Percentiles rank a stretch among this genome's conserved stretches.
Evolutionary conservation across 306 rosid genomes (phyloP).

Genomic region (Cucumis hystrix): DNA sequence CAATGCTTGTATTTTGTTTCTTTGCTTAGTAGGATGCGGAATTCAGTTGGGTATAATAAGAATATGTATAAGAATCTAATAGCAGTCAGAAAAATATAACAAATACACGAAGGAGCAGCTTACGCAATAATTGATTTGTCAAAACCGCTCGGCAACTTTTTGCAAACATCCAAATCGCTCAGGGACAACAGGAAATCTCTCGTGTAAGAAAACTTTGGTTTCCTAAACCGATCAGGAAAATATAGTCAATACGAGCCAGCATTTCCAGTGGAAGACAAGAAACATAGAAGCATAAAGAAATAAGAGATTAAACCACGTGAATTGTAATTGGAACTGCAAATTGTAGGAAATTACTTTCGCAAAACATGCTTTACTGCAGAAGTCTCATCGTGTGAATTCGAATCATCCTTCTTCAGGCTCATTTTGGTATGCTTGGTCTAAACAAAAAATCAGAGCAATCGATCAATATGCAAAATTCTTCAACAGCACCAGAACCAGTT

Average conservation of each 20-base stretch:
- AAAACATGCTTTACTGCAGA: constrained; percentile 27
- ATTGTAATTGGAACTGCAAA: neutral
- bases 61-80: neutral
- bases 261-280: neutral
- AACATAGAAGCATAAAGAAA: neutral
- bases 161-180: constrained; percentile 64
- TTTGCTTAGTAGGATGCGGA: neutral
- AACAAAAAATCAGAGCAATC: constrained; percentile 14
- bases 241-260: constrained; percentile 5
- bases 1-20: neutral
- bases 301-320: neutral
- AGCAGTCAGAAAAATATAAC: neutral
- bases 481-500: constrained; percentile 12
- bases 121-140: constrained; percentile 72
- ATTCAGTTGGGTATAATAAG: neutral
- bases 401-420: constrained; percentile 54
- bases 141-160: constrained; percentile 61
- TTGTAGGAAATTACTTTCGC: constrained; percentile 34
- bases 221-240: constrained; percentile 41
- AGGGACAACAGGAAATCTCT: constrained; percentile 72
- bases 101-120: neutral
- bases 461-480: constrained; percentile 11
- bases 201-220: constrained; percentile 35
- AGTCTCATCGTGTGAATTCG: constrained; percentile 23
- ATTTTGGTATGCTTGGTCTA: constrained; percentile 30